These are phyloP conservation scores for Leccinum longicurvipes DNA, from an alignment of 768 basidiomycete species.

Conservation along the genomic window DNA sequence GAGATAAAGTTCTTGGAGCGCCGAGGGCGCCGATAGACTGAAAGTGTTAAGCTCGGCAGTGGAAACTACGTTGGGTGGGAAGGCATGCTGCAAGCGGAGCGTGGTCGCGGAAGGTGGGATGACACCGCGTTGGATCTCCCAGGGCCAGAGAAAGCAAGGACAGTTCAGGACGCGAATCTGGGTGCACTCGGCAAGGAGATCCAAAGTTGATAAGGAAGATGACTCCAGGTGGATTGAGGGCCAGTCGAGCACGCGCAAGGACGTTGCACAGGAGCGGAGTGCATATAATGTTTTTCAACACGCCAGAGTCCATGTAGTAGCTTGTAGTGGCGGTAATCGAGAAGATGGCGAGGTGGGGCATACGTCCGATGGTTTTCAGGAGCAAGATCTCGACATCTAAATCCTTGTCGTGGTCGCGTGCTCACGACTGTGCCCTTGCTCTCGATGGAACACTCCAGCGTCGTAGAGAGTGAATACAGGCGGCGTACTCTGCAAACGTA, in stretches of 20 bases:
- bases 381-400: no score
- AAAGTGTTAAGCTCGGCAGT: no score
- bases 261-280: neutral
- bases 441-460: no score
- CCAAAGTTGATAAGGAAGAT: neutral
- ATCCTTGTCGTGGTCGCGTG: no score
- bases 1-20: neutral
- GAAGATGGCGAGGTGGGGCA: neutral
- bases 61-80: no score
- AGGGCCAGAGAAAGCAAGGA: neutral
- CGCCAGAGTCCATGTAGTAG: neutral
- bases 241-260: neutral
- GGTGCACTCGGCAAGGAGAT: neutral
- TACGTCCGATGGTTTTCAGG: no score
- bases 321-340: no score
- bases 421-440: no score
- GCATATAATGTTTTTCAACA: neutral
- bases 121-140: neutral
- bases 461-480: no score
- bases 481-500: no score
- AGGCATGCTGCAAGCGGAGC: neutral
- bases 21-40: neutral
- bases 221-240: neutral
- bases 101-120: neutral
- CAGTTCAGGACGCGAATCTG: neutral